phyloP scores from a whole-genome alignment of 2,329 filamentous ascomycete genomes.

The Alternaria tenuissima region DNA sequence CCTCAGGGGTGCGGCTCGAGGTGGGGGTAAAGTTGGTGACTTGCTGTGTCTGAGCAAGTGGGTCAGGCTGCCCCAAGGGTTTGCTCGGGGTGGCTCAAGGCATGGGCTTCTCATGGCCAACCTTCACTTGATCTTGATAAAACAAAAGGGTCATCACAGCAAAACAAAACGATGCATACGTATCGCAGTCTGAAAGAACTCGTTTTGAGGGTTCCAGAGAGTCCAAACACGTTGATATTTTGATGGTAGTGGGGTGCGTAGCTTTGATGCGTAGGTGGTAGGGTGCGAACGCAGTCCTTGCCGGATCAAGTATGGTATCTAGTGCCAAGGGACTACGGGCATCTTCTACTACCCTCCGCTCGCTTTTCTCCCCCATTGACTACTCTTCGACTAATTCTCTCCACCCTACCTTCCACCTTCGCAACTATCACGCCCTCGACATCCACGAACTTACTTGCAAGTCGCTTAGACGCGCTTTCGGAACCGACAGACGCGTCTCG shows the following conservation, averaged over 20 bases:
- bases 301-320: slow-evolving; percentile 35
- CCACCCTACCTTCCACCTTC: slow-evolving; percentile 39
- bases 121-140: slow-evolving; percentile 19
- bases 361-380: slow-evolving; percentile 41
- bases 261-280: slow-evolving; percentile 37
- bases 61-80: slow-evolving; percentile 40
- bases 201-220: slow-evolving; percentile 64
- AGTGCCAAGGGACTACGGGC: slow-evolving; percentile 28
- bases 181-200: slow-evolving; percentile 23
- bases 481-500: slow-evolving; percentile 51
- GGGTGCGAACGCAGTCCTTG: slow-evolving; percentile 37
- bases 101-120: slow-evolving; percentile 30
- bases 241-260: slow-evolving; percentile 40
- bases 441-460: slow-evolving; percentile 38
- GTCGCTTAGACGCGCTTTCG: slow-evolving; percentile 53
- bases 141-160: slow-evolving; percentile 11
- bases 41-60: slow-evolving; percentile 35
- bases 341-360: slow-evolving; percentile 42
- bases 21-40: slow-evolving; percentile 19
- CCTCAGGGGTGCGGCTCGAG: slow-evolving; percentile 19
- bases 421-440: slow-evolving; percentile 37
- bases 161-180: slow-evolving; percentile 14
- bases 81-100: slow-evolving; percentile 40
- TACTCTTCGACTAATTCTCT: slow-evolving; percentile 46
- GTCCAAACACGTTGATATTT: slow-evolving; percentile 68